Conservation (phyloP, 768 basidiomycete species). For the Tylopilus vinaceipallidus region DNA sequence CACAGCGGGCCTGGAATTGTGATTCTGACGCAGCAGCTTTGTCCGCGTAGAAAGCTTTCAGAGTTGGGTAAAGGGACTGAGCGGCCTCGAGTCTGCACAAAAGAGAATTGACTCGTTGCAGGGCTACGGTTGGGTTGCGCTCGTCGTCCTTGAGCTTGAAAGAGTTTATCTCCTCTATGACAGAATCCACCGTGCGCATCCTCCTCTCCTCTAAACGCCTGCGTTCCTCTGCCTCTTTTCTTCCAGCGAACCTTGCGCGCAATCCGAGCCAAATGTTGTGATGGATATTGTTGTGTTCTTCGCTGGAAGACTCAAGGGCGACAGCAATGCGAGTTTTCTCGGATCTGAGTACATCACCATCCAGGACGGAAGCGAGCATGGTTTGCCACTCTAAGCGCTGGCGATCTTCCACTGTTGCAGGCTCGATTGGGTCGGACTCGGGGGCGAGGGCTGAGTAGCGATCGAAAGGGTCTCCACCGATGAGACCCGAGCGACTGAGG, state of each 20-base stretch:
- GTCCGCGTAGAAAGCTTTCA: conserved; percentile 77
- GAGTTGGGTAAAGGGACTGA: conserved; percentile 82
- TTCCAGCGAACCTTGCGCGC: conserved; percentile 79
- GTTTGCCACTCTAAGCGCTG: conserved; percentile 95
- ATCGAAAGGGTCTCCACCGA: conserved; percentile 45
- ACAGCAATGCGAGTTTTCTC: conserved; percentile 92
- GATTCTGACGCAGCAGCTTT: conserved; percentile 65
- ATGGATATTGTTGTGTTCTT: conserved; percentile 66
- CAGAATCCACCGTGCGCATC: conserved; percentile 72
- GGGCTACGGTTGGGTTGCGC: conserved; percentile 39
- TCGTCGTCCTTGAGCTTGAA: conserved; percentile 60
- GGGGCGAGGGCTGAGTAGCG: conserved; percentile 50
- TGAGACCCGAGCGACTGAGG: conserved; percentile 38
- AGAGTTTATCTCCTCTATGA: conserved; percentile 78
- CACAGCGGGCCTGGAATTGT: conserved; percentile 76
- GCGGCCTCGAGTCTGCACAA: conserved; percentile 78
- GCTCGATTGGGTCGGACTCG: conserved; percentile 63
- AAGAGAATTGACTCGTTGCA: conserved; percentile 61
- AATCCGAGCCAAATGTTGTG: conserved; percentile 87
- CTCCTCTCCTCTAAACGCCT: conserved; percentile 80
- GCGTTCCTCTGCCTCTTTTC: conserved; percentile 80
- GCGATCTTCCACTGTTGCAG: conserved; percentile 69
- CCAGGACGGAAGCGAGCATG: conserved; percentile 89
- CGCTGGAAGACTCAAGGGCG: conserved; percentile 64
- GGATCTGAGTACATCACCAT: conserved; percentile 90